Conservation (phyloP, 371 early-diverging fungal species). For the Circinella minor region DNA sequence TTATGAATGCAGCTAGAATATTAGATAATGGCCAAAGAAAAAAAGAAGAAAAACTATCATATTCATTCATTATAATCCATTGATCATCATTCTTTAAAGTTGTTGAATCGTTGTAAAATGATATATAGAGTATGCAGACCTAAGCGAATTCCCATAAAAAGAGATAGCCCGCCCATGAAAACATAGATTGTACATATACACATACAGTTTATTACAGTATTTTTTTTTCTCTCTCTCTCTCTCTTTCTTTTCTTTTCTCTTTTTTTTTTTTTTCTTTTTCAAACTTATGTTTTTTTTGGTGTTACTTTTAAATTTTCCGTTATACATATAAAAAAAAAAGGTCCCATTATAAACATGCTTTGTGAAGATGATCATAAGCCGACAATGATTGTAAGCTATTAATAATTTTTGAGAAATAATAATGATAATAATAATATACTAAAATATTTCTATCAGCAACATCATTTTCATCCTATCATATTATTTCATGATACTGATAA, state of each 20-base stretch:
- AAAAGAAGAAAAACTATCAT: not conserved
- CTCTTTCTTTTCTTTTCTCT: not conserved
- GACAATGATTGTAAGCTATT: not conserved
- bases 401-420: not conserved
- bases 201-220: too few relatives aligned
- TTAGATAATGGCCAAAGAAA: not conserved
- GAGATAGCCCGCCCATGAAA: not conserved
- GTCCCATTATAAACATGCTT: not conserved
- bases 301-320: not conserved
- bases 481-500: conserved; percentile 23
- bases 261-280: not conserved
- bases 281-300: not conserved
- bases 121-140: too few relatives aligned
- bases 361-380: not conserved
- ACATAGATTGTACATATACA: not conserved
- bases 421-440: too few relatives aligned
- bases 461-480: conserved; percentile 26
- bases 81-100: not conserved
- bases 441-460: not conserved
- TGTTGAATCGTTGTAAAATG: not conserved
- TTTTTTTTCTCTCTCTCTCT: not conserved
- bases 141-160: conserved; percentile 8
- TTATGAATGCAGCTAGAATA: conserved; percentile 2
- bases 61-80: too few relatives aligned
- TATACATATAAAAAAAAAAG: not conserved